These are phyloP conservation scores for Entomortierella lignicola DNA, from an alignment of 192 early-diverging fungal species.

Conservation along the genomic window DNA sequence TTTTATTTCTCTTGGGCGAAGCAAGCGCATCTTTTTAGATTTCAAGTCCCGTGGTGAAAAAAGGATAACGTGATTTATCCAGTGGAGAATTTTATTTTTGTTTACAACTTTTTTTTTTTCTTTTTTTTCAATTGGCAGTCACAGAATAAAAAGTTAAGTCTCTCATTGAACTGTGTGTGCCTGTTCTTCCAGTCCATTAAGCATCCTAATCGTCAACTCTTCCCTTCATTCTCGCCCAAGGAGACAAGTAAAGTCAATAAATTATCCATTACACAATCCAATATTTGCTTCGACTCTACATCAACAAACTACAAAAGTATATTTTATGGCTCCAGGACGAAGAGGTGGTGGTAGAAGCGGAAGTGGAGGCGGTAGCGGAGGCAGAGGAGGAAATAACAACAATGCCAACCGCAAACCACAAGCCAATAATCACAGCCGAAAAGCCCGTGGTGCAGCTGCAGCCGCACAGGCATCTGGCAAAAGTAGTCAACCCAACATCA, in stretches of 20 bases:
- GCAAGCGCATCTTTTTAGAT: no score
- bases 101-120: slow-evolving; percentile 7
- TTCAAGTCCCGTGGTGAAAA: no score
- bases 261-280: no score
- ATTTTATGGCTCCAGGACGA: slow-evolving; percentile 49
- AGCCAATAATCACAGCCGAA: slow-evolving; percentile 44
- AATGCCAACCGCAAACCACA: slow-evolving; percentile 25
- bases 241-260: no score
- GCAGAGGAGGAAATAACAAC: slow-evolving; percentile 2
- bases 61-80: no score
- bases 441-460: slow-evolving; percentile 28
- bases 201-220: not conserved
- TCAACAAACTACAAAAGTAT: not conserved
- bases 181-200: not conserved
- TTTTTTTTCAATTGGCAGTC: not conserved
- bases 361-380: not conserved
- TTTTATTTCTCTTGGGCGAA: not conserved
- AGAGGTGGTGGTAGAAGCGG: slow-evolving; percentile 27
- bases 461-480: slow-evolving; percentile 9
- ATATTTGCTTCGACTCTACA: not conserved
- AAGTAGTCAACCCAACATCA: slow-evolving; percentile 20
- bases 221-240: not conserved
- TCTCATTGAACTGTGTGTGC: not conserved
- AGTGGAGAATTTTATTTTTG: no score
- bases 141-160: not conserved